Percentiles rank a stretch among this genome's conserved stretches.
phyloP scores from a whole-genome alignment of 192 early-diverging fungal species.

The Umbelopsis isabellina region DNA sequence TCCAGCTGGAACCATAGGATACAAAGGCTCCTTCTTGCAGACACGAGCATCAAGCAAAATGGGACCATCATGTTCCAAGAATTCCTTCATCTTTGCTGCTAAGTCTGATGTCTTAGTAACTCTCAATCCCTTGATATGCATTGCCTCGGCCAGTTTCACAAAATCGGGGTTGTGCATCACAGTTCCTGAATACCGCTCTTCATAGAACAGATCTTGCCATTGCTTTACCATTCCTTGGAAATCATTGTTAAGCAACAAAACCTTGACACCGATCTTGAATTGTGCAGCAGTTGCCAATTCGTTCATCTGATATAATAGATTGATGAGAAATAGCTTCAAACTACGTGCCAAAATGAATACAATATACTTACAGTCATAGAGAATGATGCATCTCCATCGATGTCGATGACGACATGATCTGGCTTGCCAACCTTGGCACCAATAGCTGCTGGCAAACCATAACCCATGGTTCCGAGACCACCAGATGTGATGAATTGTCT shows the following conservation, averaged over 20 bases:
- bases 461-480: conserved; percentile 99
- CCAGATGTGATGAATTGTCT: conserved; percentile 92
- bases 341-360: neutral
- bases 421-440: conserved; percentile 95
- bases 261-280: conserved; percentile 97
- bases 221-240: conserved; percentile 99
- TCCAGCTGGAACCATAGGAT: conserved; percentile 97
- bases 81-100: conserved; percentile 84
- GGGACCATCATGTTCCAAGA: conserved; percentile 84
- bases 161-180: conserved; percentile 98
- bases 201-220: conserved; percentile 97
- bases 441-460: conserved; percentile 93
- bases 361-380: conserved; percentile 82
- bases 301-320: conserved; percentile 51
- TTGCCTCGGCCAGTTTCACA: conserved; percentile 94
- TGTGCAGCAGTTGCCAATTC: conserved; percentile 97
- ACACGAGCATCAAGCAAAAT: conserved; percentile 92
- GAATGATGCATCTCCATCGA: conserved; percentile 99
- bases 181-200: conserved; percentile 94
- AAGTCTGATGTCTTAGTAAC: conserved; percentile 85
- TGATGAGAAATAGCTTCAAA: neutral
- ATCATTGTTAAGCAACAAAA: conserved; percentile 95
- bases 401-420: conserved; percentile 94
- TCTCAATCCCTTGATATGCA: conserved; percentile 89
- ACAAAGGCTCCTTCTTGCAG: conserved; percentile 91